Evolutionary conservation across 495 filamentous ascomycete genomes (phyloP).

Genomic region (Cercophora scortea): DNA sequence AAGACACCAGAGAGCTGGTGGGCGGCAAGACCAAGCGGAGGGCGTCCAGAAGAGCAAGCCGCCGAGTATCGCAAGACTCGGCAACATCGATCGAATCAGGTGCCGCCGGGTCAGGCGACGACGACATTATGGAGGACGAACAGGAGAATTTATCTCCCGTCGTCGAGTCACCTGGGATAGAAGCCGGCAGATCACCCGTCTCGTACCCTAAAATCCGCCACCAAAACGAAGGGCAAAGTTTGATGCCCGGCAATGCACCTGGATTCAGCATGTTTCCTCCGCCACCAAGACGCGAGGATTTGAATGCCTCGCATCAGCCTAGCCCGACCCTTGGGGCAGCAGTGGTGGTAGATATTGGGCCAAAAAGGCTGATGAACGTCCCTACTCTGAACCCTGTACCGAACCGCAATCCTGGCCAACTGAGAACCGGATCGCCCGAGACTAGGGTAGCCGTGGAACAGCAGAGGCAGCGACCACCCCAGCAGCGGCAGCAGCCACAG

Average conservation of each 20-base stretch:
- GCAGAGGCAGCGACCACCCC: neutral
- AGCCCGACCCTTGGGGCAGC: constrained; percentile 19
- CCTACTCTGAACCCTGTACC: constrained; percentile 11
- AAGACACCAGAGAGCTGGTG: constrained; percentile 10
- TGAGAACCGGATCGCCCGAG: constrained; percentile 22
- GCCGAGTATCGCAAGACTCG: constrained; percentile 15
- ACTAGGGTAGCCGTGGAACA: constrained; percentile 1
- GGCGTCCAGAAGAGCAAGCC: constrained; percentile 3
- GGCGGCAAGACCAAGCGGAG: constrained; percentile 6
- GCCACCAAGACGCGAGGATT: constrained; percentile 23
- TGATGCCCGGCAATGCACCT: neutral
- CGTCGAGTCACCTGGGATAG: constrained; percentile 28
- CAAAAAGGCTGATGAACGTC: constrained; percentile 7
- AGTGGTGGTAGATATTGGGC: neutral
- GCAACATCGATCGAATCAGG: constrained; percentile 23
- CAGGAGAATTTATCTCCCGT: constrained; percentile 34
- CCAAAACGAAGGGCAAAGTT: neutral
- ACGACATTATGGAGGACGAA: constrained; percentile 15
- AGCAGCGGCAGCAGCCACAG: constrained; percentile 3
- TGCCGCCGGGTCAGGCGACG: constrained; percentile 11
- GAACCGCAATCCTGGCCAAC: constrained; percentile 17
- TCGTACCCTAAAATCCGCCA: constrained; percentile 34
- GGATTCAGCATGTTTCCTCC: constrained; percentile 22
- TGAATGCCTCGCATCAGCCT: constrained; percentile 20
- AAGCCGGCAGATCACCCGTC: constrained; percentile 31